A percentile compares a stretch with the other conserved stretches of the same genome.
Conservation (phyloP, 371 early-diverging fungal genomes). For the Syncephalastrum sp. region DNA sequence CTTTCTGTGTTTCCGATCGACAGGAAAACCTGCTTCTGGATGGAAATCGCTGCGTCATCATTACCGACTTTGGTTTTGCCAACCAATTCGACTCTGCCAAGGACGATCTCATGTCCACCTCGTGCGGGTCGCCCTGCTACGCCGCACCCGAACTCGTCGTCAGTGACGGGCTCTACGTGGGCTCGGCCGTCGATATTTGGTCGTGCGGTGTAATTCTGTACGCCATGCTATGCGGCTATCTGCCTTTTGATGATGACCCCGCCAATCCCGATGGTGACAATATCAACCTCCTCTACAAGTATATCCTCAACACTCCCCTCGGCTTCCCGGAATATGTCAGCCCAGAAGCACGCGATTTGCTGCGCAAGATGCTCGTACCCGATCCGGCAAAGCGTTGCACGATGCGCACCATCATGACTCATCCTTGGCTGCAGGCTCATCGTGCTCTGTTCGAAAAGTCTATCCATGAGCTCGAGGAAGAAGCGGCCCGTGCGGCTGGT, state of each 20-base stretch:
- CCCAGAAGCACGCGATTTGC: constrained; percentile 75
- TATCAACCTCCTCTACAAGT: constrained; percentile 94
- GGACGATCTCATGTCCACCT: constrained; percentile 85
- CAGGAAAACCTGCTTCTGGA: constrained; percentile 94
- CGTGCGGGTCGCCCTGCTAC: constrained; percentile 98
- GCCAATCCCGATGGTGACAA: constrained; percentile 95
- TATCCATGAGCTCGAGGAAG: constrained; percentile 20
- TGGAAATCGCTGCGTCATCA: constrained; percentile 85
- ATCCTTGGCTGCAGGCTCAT: constrained; percentile 64
- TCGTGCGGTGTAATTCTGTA: constrained; percentile 94
- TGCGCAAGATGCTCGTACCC: constrained; percentile 90
- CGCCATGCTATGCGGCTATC: constrained; percentile 96
- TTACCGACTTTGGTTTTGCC: constrained; percentile 99
- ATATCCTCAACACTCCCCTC: constrained; percentile 88
- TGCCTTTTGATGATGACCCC: constrained; percentile 99
- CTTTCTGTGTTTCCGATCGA: background rate
- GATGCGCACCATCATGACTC: constrained; percentile 84
- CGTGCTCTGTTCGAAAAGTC: constrained; percentile 29
- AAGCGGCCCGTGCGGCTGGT: constrained; percentile 18
- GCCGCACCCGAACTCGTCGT: constrained; percentile 98
- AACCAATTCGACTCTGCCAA: constrained; percentile 80
- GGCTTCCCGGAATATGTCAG: constrained; percentile 91
- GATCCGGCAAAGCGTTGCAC: constrained; percentile 86
- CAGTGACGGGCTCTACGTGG: constrained; percentile 96
- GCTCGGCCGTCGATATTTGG: constrained; percentile 98